Conservation (phyloP, 441 rosid species). For the Erodium chrysanthum region DNA sequence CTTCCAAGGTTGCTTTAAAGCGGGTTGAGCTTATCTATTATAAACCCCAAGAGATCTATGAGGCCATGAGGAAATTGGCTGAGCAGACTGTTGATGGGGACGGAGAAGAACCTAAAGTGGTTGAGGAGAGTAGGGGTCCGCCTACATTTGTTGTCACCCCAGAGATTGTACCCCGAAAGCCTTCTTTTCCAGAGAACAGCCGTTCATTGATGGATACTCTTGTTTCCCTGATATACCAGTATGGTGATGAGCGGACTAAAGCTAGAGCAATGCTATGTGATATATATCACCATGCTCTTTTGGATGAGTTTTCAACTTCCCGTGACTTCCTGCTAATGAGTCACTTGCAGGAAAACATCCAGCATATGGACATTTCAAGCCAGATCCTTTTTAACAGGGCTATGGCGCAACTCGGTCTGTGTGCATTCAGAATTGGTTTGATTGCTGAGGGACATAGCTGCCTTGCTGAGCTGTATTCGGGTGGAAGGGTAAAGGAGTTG, state of each 20-base stretch:
- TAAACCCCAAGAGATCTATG: slow-evolving; percentile 68
- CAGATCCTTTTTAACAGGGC: slow-evolving; percentile 77
- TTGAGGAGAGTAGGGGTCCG: slow-evolving; percentile 40
- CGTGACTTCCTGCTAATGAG: slow-evolving; percentile 69
- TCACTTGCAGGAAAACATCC: slow-evolving; percentile 58
- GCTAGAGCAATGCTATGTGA: slow-evolving; percentile 82
- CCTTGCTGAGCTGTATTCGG: slow-evolving; percentile 59
- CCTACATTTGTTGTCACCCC: slow-evolving; percentile 8
- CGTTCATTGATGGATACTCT: slow-evolving; percentile 58
- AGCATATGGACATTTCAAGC: slow-evolving; percentile 60
- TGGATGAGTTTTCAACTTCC: slow-evolving; percentile 49
- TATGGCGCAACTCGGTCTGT: slow-evolving; percentile 78
- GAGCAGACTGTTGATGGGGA: slow-evolving; percentile 39
- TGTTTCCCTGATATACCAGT: slow-evolving; percentile 58
- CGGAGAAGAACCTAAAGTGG: slow-evolving; percentile 24
- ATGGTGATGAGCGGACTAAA: slow-evolving; percentile 17
- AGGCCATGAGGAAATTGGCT: slow-evolving; percentile 65
- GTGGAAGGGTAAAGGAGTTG: slow-evolving; percentile 65
- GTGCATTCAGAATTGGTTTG: slow-evolving; percentile 60
- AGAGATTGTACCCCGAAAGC: slow-evolving; percentile 59
- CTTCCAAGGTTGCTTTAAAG: slow-evolving; percentile 53
- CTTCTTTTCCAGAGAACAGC: slow-evolving; percentile 57
- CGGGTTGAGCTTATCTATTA: slow-evolving; percentile 60
- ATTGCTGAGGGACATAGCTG: slow-evolving; percentile 53
- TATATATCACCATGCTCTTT: slow-evolving; percentile 56